Base-by-base conservation (phyloP, 1,284 basidiomycete genomes). In the Filobasidium uniguttulatum region DNA sequence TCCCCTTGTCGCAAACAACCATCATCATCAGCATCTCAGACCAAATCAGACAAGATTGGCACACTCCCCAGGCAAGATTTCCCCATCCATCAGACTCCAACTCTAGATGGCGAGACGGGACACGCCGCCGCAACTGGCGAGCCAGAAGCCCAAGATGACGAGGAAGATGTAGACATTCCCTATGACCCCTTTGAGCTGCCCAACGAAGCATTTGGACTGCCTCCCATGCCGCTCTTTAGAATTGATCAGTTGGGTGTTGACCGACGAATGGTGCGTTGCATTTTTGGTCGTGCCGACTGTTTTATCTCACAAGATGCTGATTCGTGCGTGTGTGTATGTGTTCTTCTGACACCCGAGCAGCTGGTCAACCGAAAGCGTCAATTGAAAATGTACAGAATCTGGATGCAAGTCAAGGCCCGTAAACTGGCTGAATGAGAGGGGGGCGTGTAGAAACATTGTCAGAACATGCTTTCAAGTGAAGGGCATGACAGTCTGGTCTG, bases 381-480 rank as follows among this genome's bases (percentile, higher is more conserved):
- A 70, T 71, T 91, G 48, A 89, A 91, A 69, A 96, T 96, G 90
- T 93, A 91, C 66, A 55, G 54, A 38, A 85, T 90, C 3, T 93
- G 87, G 87, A 81, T 91, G 79, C 87, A 93, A 68, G 85, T 80
- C 3, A 85, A 84, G 65, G 90, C 89, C 60, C 71, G 73, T 48
- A 85, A 83, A 60, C 46, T 65, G 3, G 43, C 40, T 33, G n/a
- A n/a, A n/a, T n/a, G n/a, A n/a, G n/a, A n/a, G n/a, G n/a, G n/a
- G n/a, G n/a, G n/a, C n/a, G n/a, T n/a, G n/a, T n/a, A n/a, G n/a
- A n/a, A n/a, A n/a, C n/a, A n/a, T n/a, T n/a, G n/a, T n/a, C n/a
- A n/a, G n/a, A n/a, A n/a, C n/a, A n/a, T n/a, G n/a, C n/a, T n/a
- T n/a, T n/a, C n/a, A n/a, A n/a, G n/a, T n/a, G n/a, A n/a, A n/a